These are phyloP conservation scores for Lactifluus subvellereus DNA, from an alignment of 768 basidiomycete genomes.

Conservation along the genomic window DNA sequence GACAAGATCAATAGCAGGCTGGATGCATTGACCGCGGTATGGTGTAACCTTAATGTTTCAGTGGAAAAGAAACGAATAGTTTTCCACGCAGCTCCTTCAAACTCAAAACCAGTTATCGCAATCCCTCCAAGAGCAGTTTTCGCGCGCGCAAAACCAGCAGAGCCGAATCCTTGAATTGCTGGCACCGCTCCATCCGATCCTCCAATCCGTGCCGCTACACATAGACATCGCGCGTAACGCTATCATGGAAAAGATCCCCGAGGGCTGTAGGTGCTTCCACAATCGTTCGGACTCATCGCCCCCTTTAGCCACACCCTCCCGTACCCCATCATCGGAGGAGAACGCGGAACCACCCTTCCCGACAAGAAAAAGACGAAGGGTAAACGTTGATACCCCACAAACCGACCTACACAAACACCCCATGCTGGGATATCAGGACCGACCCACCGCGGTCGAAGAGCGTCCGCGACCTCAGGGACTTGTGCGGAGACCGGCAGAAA, in stretches of 20 bases:
- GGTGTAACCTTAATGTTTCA: neutral
- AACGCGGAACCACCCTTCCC: neutral
- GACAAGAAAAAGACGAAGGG: conserved; percentile 12
- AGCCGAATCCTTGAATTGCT: conserved; percentile 48
- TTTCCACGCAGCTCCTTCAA: conserved; percentile 14
- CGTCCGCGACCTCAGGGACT: neutral
- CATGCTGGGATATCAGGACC: neutral
- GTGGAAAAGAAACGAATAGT: neutral
- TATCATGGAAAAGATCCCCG: conserved; percentile 26
- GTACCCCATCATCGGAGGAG: neutral
- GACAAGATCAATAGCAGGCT: conserved; percentile 26
- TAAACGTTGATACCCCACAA: neutral
- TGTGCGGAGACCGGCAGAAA: neutral
- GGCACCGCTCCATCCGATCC: conserved; percentile 52
- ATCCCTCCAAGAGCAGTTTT: conserved; percentile 22
- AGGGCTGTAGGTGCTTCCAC: conserved; percentile 9
- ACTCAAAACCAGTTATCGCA: conserved; percentile 8
- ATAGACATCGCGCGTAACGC: conserved; percentile 36
- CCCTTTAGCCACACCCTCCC: neutral
- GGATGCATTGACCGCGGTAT: conserved; percentile 18
- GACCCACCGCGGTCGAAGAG: neutral
- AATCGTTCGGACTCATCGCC: neutral
- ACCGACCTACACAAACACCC: neutral
- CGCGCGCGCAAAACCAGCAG: conserved; percentile 46
- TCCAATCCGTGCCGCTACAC: conserved; percentile 55